Evolutionary conservation across 345 rosid species (phyloP).

Genomic region (Eucalyptus tenuipes): DNA sequence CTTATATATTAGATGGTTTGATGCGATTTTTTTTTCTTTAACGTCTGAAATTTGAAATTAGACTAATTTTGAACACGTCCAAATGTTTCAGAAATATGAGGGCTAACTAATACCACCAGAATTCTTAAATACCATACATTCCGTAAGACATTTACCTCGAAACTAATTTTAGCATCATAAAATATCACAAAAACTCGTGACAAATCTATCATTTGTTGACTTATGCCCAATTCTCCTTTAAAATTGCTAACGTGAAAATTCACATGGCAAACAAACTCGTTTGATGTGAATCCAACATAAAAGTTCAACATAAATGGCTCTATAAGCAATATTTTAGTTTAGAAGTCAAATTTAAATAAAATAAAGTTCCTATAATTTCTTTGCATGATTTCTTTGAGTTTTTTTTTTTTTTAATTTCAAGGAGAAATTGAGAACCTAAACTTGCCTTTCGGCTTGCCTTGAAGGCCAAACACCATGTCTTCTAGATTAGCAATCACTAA

Average conservation of each 20-base stretch:
- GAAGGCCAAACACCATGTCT: background rate
- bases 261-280: background rate
- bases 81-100: background rate
- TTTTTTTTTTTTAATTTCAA: background rate
- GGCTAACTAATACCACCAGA: background rate
- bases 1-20: background rate
- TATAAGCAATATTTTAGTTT: background rate
- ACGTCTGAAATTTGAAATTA: background rate
- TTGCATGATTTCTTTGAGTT: background rate
- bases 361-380: background rate
- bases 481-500: background rate
- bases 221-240: background rate
- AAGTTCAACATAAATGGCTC: too few species aligned
- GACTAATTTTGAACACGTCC: background rate
- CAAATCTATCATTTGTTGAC: background rate
- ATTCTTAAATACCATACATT: background rate
- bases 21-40: background rate
- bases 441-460: background rate
- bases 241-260: background rate
- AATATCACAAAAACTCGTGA: accelerated
- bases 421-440: background rate
- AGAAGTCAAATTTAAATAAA: too few species aligned
- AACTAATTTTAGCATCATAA: background rate
- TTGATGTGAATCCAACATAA: background rate
- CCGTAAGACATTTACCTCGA: accelerated